Evolutionary conservation across 2,329 filamentous ascomycete species (phyloP).

Genomic region (Aureobasidium musti): DNA sequence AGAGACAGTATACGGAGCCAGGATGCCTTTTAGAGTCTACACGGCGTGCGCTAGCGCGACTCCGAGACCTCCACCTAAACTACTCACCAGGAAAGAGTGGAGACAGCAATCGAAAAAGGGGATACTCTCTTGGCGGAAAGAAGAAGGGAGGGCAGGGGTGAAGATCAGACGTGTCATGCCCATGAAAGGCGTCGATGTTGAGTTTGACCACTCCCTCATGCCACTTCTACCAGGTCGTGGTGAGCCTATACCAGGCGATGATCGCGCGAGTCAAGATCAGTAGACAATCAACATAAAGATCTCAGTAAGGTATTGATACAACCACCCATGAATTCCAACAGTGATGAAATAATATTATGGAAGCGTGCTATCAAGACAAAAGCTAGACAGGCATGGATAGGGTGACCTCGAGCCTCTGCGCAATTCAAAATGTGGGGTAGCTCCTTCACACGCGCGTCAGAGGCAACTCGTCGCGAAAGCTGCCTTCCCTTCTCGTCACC

Average conservation of each 20-base stretch:
- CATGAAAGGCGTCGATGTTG: not conserved
- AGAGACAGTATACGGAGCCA: not conserved
- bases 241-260: not conserved
- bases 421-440: conserved; percentile 17
- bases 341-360: not conserved
- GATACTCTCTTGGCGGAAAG: not conserved
- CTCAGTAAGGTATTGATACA: not conserved
- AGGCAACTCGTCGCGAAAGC: conserved; percentile 1
- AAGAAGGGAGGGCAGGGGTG: not conserved
- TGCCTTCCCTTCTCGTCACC: conserved; percentile 3
- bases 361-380: not conserved
- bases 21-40: not conserved
- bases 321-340: no score
- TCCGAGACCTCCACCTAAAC: not conserved
- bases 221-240: not conserved
- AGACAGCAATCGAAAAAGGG: not conserved
- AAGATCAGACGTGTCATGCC: not conserved
- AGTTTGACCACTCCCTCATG: not conserved
- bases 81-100: not conserved
- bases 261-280: not conserved
- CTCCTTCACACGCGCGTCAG: conserved; percentile 9
- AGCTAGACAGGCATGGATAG: not conserved
- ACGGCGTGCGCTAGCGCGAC: not conserved
- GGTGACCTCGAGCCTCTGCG: not conserved
- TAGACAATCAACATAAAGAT: not conserved